Evolutionary conservation across 805 yeast species (phyloP), one percentile per base, ranked within the genome.

Genomic region (Wickerhamiella kurtzmanii): DNA sequence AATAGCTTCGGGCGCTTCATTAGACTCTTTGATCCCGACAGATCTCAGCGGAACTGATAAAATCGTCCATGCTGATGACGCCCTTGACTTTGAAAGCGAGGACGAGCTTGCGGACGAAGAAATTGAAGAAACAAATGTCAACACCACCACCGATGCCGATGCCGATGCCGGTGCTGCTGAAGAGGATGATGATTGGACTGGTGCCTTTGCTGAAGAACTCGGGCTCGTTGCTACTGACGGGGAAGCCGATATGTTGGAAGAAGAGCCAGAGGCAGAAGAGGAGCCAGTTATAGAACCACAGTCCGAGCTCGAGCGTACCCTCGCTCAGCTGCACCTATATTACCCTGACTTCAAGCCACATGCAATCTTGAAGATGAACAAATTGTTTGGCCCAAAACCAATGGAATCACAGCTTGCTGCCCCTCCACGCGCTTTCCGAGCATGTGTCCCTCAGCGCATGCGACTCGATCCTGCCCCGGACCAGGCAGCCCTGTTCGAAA

Each of bases 31-130:
- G 16, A 53, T 63, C 40, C 64, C 66, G 2, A 49, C 53, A 4
- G 65, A 62, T 44, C 50, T 64, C 17, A 58, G 60, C 6, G 72
- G 68, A 4, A 73, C 67, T 28, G 79, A 75, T 17, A 66, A 74
- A 63, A 67, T 83, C 2, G 72, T 73, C 46, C 97, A 88, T 63
- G 88, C 92, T 1, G 95, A 77, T 4, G 89, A 88, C 62, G 98
- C 98, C 8, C 69, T 87, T 28, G 97, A 89, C 63, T 89, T 83
- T 60, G 96, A 85, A 58, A 95, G 85, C 60, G 94, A 84, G 57
- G 96, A 88, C 54, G 96, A 88, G 62, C 68, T 88, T 43, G 96
- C 96, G 0, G 96, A 88, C 20, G 96, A 88, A 41, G 94, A 84
- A 47, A n/a, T n/a, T n/a, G n/a, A 25, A 25, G 32, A 25, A 11